A percentile compares a stretch with the other conserved stretches of the same genome.
These are phyloP conservation scores for Gastrolobium villosum DNA, from an alignment of 306 rosid species.

Conservation along the genomic window DNA sequence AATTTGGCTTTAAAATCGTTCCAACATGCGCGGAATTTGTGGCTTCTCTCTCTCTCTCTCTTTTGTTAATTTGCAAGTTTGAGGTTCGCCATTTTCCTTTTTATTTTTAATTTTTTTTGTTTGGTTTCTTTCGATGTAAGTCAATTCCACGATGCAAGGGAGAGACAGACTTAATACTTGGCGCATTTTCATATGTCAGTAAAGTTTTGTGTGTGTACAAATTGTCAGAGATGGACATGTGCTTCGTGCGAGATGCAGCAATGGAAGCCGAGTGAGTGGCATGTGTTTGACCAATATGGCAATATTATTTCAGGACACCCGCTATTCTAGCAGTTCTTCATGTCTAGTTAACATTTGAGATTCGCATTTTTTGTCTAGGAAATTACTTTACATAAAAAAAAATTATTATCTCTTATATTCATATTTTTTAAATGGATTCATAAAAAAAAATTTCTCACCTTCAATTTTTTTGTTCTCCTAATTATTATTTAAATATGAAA, in stretches of 20 bases:
- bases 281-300: background rate
- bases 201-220: no score
- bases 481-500: no score
- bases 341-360: no score
- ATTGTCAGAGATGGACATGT: background rate
- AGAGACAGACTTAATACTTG: background rate
- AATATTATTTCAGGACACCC: no score
- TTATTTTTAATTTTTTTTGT: background rate
- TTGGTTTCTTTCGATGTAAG: background rate
- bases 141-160: background rate
- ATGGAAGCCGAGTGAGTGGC: slow-evolving; percentile 13
- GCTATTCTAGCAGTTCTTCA: no score
- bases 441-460: no score
- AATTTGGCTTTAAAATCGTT: slow-evolving; percentile 70
- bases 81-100: slow-evolving; percentile 22
- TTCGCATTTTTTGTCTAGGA: no score
- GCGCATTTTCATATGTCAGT: background rate
- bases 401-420: no score
- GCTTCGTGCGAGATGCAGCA: background rate
- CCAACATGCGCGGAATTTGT: slow-evolving; percentile 42
- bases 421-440: no score
- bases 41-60: slow-evolving; percentile 7
- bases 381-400: no score
- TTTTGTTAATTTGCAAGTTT: slow-evolving; percentile 26
- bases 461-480: no score